These are phyloP conservation scores for Pseudomonodictys pantanalensis DNA, from an alignment of 495 filamentous ascomycete species.

Conservation along the genomic window DNA sequence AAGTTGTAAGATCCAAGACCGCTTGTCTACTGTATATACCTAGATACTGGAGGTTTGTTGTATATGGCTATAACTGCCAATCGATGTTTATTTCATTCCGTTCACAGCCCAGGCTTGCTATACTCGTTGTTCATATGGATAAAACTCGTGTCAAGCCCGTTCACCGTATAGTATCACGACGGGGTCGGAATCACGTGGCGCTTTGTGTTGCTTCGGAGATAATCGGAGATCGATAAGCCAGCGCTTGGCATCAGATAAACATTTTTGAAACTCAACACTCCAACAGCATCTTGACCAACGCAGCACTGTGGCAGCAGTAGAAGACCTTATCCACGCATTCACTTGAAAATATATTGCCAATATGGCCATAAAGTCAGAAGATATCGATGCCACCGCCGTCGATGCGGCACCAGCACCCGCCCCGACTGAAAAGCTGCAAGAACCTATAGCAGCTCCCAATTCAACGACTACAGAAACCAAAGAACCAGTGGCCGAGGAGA, in stretches of 20 bases:
- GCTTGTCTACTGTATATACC: constrained; percentile 15
- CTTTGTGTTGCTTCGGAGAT: constrained; percentile 1
- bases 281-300: background rate
- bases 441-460: constrained; percentile 24
- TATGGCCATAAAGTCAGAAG: background rate
- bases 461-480: background rate
- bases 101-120: no score
- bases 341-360: background rate
- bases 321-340: background rate
- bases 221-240: background rate
- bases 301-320: background rate
- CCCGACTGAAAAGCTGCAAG: background rate
- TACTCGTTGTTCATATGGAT: no score
- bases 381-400: background rate
- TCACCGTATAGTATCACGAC: no score
- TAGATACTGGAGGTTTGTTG: background rate
- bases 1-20: background rate
- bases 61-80: no score
- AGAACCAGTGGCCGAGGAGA: background rate
- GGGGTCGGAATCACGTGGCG: no score
- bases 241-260: constrained; percentile 55
- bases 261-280: background rate
- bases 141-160: no score
- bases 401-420: background rate
- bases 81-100: background rate